Evolutionary conservation across 75 land plant species (phyloP), one percentile per base, ranked within the genome.

Genomic region (Ceratopteris richardii): DNA sequence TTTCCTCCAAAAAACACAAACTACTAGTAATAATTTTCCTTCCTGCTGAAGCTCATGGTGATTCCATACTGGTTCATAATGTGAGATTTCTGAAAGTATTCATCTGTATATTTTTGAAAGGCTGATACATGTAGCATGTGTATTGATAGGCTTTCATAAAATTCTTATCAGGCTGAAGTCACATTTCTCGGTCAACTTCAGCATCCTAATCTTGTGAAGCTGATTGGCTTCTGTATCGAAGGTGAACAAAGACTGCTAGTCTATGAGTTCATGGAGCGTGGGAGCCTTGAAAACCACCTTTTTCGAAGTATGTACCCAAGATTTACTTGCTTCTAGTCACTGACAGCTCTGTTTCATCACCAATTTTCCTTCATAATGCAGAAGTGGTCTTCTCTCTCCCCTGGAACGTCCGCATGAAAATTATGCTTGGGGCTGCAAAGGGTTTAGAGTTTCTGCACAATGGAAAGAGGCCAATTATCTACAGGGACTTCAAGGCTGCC

Each of bases 361-460:
- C 50, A 46, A 17, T 46, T 2, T 18, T n/a, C 18, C 3, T 18
- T 18, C 5, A 46, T 18, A 17, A 21, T 46, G 50, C 50, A 46
- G 50, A 46, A 46, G 50, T 5, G 50, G 18, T 17, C 22, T 46
- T 46, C 13, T 17, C 69, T 25, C 43, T 62, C 53, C 51, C 67
- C 28, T 81, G 83, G 83, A 61, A 75, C 24, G 73, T 66, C 17
- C 77, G 83, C 39, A 81, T 81, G 80, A 81, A 81, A 69, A 73
- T 81, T 61, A 81, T 84, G 48, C 26, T 64, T 22, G 40, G 28
- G 14, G 51, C 46, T 14, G 22, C 63, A 22, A 59, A 43, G 37
- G 26, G 84, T 42, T 73, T 78, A 50, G 81, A 77, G 25, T 81
- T 78, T 69, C 80, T 81, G 57, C 83, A 81, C 58, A 80, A 25